Percentiles rank a stretch among this genome's conserved stretches.
Conservation (phyloP, 495 filamentous ascomycete genomes). For the Tuber microsphaerosporum region DNA sequence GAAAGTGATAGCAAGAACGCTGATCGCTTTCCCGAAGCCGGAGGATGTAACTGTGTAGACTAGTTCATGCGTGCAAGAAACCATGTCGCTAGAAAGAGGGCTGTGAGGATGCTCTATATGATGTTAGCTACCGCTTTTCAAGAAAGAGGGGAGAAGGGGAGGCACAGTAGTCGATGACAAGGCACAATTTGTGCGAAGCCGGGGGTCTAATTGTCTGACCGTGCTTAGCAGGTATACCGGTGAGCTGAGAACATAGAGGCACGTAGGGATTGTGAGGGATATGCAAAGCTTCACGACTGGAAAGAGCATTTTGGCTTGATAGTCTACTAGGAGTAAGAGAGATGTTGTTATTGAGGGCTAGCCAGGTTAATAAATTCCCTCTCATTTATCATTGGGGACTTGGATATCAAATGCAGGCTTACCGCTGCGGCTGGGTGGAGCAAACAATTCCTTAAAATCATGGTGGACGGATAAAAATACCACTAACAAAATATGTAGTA, state of each 20-base stretch:
- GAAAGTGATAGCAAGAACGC: conserved; percentile 21
- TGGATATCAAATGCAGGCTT: background rate
- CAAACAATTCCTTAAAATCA: background rate
- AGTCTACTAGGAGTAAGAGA: conserved; percentile 2
- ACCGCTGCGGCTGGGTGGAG: background rate
- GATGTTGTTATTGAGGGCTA: background rate
- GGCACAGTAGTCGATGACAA: conserved; percentile 28
- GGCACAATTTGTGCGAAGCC: conserved; percentile 21
- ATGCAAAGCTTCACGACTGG: conserved; percentile 25
- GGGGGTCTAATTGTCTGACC: conserved; percentile 15
- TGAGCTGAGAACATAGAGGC: conserved; percentile 19
- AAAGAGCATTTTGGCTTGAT: conserved; percentile 6
- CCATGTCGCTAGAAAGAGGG: conserved; percentile 26
- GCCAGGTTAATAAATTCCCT: background rate
- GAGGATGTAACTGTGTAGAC: conserved; percentile 14
- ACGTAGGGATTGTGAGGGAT: conserved; percentile 25
- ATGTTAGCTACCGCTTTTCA: background rate
- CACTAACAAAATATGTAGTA: no score
- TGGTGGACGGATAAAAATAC: background rate
- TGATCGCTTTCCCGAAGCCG: conserved; percentile 20
- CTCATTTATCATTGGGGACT: conserved; percentile 4
- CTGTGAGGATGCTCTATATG: conserved; percentile 19
- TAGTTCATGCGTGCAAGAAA: conserved; percentile 27
- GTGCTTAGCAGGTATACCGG: conserved; percentile 29
- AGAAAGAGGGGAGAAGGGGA: background rate